These are phyloP conservation scores for Chara braunii DNA, from an alignment of 139 green algal species.

Conservation along the genomic window DNA sequence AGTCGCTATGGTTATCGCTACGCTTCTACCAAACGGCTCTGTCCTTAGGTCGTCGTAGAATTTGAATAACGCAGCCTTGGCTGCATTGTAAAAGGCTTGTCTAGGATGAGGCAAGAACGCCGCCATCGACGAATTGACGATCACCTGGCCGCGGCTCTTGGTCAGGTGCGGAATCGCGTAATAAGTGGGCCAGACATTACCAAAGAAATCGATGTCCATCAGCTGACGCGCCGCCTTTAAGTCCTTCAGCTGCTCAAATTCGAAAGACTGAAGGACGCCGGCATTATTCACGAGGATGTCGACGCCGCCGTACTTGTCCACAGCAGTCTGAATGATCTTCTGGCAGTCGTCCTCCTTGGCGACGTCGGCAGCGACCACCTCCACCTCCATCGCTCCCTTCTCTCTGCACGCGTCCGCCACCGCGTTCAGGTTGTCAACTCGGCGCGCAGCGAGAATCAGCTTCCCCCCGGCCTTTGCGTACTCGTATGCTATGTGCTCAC, in stretches of 20 bases:
- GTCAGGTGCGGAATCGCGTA: slow-evolving; percentile 37
- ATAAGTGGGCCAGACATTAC: slow-evolving; percentile 27
- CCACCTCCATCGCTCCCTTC: not conserved
- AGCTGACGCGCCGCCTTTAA: not conserved
- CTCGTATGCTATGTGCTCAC: slow-evolving; percentile 40
- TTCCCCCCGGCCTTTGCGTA: slow-evolving; percentile 30
- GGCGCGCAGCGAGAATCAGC: slow-evolving; percentile 26
- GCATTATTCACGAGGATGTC: slow-evolving; percentile 41
- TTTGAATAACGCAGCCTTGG: slow-evolving; percentile 26
- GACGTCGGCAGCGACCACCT: slow-evolving; percentile 22
- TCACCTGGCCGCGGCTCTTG: slow-evolving; percentile 12
- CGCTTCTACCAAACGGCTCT: slow-evolving; percentile 18
- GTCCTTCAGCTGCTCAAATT: not conserved
- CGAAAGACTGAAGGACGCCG: slow-evolving; percentile 20
- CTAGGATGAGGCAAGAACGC: slow-evolving; percentile 32
- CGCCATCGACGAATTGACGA: slow-evolving; percentile 28
- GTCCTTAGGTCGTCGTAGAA: slow-evolving; percentile 36
- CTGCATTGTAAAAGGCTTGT: slow-evolving; percentile 33
- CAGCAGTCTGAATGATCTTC: slow-evolving; percentile 22
- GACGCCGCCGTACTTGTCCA: slow-evolving; percentile 18
- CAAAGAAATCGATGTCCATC: slow-evolving; percentile 34
- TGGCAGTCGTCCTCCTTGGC: slow-evolving; percentile 31
- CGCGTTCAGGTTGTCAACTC: slow-evolving; percentile 17
- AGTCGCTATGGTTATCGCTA: slow-evolving; percentile 28
- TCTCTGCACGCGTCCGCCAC: slow-evolving; percentile 4